A percentile compares a stretch with the other conserved stretches of the same genome.
Evolutionary conservation across 2,329 filamentous ascomycete genomes (phyloP).

Genomic region (Cladophialophora chaetospira): DNA sequence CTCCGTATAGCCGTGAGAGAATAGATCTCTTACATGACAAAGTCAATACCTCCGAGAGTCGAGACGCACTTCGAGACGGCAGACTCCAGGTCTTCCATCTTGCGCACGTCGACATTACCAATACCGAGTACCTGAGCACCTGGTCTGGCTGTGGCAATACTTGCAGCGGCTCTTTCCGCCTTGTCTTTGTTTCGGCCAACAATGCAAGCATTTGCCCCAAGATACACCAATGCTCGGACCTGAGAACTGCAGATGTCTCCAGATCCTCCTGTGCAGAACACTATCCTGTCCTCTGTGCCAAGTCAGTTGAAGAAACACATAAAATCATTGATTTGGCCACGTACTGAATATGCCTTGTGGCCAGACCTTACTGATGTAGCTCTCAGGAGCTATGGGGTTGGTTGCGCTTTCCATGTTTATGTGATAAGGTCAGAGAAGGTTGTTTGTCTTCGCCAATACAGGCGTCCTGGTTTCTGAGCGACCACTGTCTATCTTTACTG

Average conservation of each 20-base stretch:
- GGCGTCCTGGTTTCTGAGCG: too few species aligned
- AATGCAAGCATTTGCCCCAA: conserved; percentile 84
- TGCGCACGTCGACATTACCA: conserved; percentile 71
- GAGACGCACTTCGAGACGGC: conserved; percentile 77
- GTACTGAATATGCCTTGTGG: not conserved
- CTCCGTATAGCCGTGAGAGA: not conserved
- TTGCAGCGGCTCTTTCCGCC: conserved; percentile 74
- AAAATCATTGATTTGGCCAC: too few species aligned
- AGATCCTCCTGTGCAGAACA: conserved; percentile 91
- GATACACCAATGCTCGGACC: conserved; percentile 81
- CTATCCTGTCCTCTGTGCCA: conserved; percentile 72
- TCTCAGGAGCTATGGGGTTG: not conserved
- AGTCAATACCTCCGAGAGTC: conserved; percentile 85
- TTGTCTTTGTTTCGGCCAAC: conserved; percentile 86
- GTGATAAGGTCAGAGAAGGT: too few species aligned
- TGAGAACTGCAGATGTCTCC: conserved; percentile 92
- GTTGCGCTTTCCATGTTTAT: not conserved
- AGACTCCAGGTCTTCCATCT: conserved; percentile 65
- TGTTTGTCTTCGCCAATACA: too few species aligned
- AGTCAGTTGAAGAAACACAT: too few species aligned
- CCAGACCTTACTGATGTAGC: conserved; percentile 3
- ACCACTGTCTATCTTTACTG: too few species aligned
- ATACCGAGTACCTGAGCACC: conserved; percentile 85
- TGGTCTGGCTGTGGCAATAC: conserved; percentile 74
- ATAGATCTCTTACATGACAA: conserved; percentile 69